Conservation (phyloP, 495 filamentous ascomycete species). For the Lasiosphaeria hispida region DNA sequence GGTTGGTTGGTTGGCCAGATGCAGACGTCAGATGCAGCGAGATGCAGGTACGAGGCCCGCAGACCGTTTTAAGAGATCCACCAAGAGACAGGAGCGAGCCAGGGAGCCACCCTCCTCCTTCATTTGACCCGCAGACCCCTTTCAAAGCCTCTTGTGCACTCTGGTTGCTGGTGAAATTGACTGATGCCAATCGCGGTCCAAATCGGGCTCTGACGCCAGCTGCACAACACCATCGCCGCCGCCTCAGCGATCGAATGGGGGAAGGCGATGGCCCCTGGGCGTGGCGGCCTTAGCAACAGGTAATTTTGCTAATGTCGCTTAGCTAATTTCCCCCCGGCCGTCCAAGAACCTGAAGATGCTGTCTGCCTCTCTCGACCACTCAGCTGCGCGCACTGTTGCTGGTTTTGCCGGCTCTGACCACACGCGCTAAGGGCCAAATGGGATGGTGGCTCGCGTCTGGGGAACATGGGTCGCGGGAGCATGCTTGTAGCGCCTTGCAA, state of each 20-base stretch:
- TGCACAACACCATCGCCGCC: background rate
- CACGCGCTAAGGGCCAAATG: constrained; percentile 11
- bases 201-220: constrained; percentile 3
- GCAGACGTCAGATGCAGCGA: background rate
- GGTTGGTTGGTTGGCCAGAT: background rate
- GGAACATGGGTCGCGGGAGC: too few species aligned
- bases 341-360: background rate
- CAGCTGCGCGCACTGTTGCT: constrained; percentile 15
- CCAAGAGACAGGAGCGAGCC: too few species aligned
- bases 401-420: constrained; percentile 25
- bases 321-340: constrained; percentile 33
- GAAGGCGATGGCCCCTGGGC: background rate
- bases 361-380: constrained; percentile 13
- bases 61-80: constrained; percentile 9
- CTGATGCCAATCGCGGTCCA: background rate
- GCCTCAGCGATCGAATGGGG: constrained; percentile 9
- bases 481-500: background rate
- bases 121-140: background rate
- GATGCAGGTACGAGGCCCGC: constrained; percentile 14
- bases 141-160: background rate
- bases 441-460: constrained; percentile 14
- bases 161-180: background rate
- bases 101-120: too few species aligned
- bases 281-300: constrained; percentile 13
- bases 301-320: constrained; percentile 39